Conservation (phyloP, 192 early-diverging fungal species). For the Rhizoclosmatium sp. region DNA sequence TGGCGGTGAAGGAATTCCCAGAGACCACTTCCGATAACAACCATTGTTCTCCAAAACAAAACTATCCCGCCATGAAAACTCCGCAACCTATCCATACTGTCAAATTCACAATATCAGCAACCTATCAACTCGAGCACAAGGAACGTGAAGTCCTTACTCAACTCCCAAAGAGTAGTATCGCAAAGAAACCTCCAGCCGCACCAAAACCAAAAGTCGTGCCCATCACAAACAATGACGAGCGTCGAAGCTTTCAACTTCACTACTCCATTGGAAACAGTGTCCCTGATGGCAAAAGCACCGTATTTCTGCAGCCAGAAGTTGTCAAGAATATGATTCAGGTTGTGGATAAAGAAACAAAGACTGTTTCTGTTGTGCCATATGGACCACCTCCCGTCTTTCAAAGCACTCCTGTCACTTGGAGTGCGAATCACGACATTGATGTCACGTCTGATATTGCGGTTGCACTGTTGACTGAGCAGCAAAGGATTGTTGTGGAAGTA, state of each 20-base stretch:
- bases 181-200: not conserved
- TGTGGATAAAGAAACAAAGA: not conserved
- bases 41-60: too few species aligned
- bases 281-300: constrained; percentile 6
- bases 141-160: not conserved
- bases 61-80: not conserved
- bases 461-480: not conserved
- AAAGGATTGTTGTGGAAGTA: not conserved
- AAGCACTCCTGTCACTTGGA: constrained; percentile 4
- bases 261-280: constrained; percentile 14
- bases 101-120: not conserved
- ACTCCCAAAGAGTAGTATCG: not conserved
- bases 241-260: constrained; percentile 9
- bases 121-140: not conserved
- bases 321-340: not conserved
- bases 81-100: constrained; percentile 1
- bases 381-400: not conserved
- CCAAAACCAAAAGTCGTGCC: not conserved
- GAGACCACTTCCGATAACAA: not conserved
- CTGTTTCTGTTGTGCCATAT: not conserved
- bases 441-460: not conserved
- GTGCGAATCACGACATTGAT: constrained; percentile 1
- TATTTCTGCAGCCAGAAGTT: constrained; percentile 9
- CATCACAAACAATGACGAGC: constrained; percentile 10
- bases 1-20: too few species aligned